Percentiles rank a stretch among this genome's conserved stretches.
phyloP scores from a whole-genome alignment of 2,329 filamentous ascomycete genomes.

The Aureobasidium melanogenum region DNA sequence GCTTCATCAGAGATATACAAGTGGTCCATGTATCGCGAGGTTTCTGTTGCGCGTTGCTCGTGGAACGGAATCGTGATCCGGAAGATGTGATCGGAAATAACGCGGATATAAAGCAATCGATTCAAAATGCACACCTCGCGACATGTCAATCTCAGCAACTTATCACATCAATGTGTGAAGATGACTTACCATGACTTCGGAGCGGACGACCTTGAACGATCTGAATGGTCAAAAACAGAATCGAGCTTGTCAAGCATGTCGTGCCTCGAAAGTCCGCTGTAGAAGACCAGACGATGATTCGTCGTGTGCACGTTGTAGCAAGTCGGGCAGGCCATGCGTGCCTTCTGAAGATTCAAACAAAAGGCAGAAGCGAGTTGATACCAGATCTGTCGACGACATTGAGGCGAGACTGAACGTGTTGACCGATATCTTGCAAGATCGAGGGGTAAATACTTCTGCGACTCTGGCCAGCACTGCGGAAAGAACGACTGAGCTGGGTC shows the following conservation, averaged over 20 bases:
- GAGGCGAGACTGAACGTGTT: not conserved
- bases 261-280: not conserved
- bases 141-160: not conserved
- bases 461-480: not conserved
- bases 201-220: not conserved
- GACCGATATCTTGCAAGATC: not conserved
- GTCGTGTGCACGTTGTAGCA: not conserved
- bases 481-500: not conserved
- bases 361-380: not conserved
- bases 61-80: not conserved
- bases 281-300: not conserved
- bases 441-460: not conserved
- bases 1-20: not conserved
- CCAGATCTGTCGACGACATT: not conserved
- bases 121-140: no score
- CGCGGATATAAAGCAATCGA: not conserved
- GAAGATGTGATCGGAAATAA: not conserved
- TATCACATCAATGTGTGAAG: not conserved
- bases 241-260: not conserved
- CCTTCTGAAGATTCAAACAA: not conserved
- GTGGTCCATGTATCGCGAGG: no score
- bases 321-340: not conserved
- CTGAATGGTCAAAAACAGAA: not conserved
- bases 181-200: not conserved
- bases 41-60: not conserved